A percentile compares a stretch with the other conserved stretches of the same genome.
Evolutionary conservation across 495 filamentous ascomycete genomes (phyloP).

Genomic region (Evernia prunastri): DNA sequence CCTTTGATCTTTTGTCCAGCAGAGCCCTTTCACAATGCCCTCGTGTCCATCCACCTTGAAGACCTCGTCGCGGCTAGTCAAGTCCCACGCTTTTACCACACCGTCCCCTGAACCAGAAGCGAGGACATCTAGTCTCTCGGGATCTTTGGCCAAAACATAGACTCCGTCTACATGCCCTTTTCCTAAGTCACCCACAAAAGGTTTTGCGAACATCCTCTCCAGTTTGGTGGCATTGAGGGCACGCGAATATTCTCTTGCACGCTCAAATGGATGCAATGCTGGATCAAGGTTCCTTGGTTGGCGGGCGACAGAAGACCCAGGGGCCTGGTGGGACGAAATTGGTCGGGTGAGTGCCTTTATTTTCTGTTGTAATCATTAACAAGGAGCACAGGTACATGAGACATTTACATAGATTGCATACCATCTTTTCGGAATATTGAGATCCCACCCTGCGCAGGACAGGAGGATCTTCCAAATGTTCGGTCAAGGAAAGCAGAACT

Average conservation of each 20-base stretch:
- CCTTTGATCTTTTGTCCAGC: conserved; percentile 77
- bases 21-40: conserved; percentile 85
- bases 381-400: not conserved
- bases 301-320: conserved; percentile 65
- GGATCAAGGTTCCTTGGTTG: conserved; percentile 87
- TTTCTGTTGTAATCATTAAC: conserved; percentile 49
- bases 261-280: conserved; percentile 87
- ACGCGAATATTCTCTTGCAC: conserved; percentile 85
- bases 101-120: conserved; percentile 80
- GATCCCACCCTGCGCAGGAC: not conserved
- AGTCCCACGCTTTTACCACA: conserved; percentile 85
- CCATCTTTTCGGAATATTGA: conserved; percentile 11
- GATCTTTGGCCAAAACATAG: conserved; percentile 66
- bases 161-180: conserved; percentile 88
- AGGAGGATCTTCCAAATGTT: not conserved
- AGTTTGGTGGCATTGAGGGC: conserved; percentile 89
- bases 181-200: conserved; percentile 83
- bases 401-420: not conserved
- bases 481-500: not conserved
- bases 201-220: conserved; percentile 91
- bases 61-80: conserved; percentile 68
- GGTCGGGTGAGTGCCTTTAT: conserved; percentile 86
- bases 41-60: conserved; percentile 79
- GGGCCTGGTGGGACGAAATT: conserved; percentile 66
- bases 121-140: conserved; percentile 59